A percentile compares a stretch with the other conserved stretches of the same genome.
These are phyloP conservation scores for Nemania sp. DNA, from an alignment of 2,329 filamentous ascomycete genomes.

Conservation along the genomic window DNA sequence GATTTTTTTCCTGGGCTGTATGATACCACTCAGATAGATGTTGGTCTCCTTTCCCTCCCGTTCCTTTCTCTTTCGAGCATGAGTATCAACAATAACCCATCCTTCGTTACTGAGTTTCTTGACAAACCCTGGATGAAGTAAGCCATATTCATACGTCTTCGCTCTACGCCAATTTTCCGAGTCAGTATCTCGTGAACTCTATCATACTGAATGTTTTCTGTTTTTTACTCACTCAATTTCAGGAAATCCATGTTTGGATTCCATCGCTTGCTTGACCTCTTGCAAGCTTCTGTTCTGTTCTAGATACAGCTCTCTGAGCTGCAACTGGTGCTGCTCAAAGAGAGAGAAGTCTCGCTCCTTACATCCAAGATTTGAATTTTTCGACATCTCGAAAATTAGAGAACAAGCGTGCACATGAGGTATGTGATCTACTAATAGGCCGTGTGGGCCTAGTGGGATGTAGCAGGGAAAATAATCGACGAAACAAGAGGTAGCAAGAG, in stretches of 20 bases:
- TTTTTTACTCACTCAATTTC: background rate
- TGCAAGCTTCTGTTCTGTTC: background rate
- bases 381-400: background rate
- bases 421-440: background rate
- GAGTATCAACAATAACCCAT: background rate
- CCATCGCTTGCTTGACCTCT: slow-evolving; percentile 9
- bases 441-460: no score
- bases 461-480: no score
- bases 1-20: background rate
- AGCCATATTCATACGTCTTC: slow-evolving; percentile 6
- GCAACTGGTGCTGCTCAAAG: background rate
- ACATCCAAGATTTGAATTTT: background rate
- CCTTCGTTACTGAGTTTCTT: slow-evolving; percentile 6
- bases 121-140: background rate
- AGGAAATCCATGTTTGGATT: background rate
- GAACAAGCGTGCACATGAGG: background rate
- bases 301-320: slow-evolving; percentile 2
- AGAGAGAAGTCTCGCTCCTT: background rate
- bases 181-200: background rate
- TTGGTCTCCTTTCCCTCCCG: slow-evolving; percentile 7
- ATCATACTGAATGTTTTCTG: background rate
- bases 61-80: background rate
- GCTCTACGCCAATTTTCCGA: background rate
- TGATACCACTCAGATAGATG: background rate
- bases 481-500: no score